Evolutionary conservation across 2,329 filamentous ascomycete species (phyloP).

Genomic region (Chaetomium sp.): DNA sequence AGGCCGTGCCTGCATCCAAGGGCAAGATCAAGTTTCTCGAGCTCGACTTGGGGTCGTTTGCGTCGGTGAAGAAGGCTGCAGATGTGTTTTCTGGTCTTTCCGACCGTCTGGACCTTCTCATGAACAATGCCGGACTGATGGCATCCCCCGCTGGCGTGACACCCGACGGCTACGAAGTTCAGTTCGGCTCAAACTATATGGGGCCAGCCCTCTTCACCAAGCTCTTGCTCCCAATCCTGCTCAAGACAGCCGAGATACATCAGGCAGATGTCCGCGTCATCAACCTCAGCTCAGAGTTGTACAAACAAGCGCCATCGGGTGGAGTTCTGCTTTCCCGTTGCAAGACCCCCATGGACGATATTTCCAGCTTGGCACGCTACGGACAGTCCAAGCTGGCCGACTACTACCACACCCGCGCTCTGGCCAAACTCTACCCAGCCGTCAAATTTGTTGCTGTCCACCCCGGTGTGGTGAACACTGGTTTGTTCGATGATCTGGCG

Average conservation of each 20-base stretch:
- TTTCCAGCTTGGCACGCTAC: conserved; percentile 27
- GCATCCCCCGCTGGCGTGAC: conserved; percentile 39
- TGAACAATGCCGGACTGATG: conserved; percentile 37
- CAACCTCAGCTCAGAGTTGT: conserved; percentile 21
- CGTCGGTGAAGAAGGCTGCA: not conserved
- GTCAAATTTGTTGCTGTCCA: conserved; percentile 32
- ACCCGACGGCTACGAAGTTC: conserved; percentile 46
- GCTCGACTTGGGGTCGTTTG: not conserved
- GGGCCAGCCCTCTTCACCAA: conserved; percentile 46
- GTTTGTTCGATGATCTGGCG: no score
- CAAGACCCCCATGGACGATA: conserved; percentile 12
- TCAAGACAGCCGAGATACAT: conserved; percentile 17
- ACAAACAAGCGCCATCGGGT: conserved; percentile 21
- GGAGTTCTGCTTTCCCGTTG: conserved; percentile 16
- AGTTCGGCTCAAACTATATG: conserved; percentile 49
- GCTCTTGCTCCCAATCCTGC: conserved; percentile 34
- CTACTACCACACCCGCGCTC: conserved; percentile 32
- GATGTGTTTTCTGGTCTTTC: not conserved
- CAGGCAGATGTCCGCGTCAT: conserved; percentile 25
- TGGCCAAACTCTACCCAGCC: conserved; percentile 33
- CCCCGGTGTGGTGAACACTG: conserved; percentile 30
- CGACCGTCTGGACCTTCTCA: not conserved
- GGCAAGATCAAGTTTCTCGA: not conserved
- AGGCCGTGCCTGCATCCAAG: not conserved
- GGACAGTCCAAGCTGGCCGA: conserved; percentile 38